phyloP scores from a whole-genome alignment of 331 rosid species.

The Acacia concinna region DNA sequence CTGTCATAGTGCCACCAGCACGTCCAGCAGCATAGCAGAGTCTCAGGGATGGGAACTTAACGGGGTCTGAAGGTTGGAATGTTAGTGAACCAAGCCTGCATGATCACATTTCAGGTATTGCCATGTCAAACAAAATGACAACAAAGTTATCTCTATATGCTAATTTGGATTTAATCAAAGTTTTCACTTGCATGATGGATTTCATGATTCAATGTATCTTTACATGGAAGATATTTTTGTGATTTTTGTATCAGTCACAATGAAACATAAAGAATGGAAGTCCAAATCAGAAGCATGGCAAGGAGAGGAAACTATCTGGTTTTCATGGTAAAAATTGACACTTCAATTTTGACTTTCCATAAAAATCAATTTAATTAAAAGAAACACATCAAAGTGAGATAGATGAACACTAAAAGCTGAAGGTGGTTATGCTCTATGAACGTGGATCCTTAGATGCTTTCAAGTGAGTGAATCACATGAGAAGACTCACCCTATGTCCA shows the following conservation, averaged over 20 bases:
- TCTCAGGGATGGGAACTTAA: slow-evolving; percentile 87
- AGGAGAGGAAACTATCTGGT: neutral
- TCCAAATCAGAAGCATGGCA: too few species aligned
- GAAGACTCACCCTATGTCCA: neutral
- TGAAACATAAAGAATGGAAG: neutral
- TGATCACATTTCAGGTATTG: slow-evolving; percentile 14
- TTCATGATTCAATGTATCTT: neutral
- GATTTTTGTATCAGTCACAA: neutral
- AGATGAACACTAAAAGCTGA: neutral
- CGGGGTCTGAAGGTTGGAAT: slow-evolving; percentile 73
- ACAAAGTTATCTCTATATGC: slow-evolving; percentile 1
- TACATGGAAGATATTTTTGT: neutral
- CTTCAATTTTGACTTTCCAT: neutral
- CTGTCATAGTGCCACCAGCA: slow-evolving; percentile 98
- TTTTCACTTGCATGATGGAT: neutral
- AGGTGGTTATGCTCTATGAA: neutral
- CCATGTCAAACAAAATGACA: neutral
- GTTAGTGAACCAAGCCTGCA: slow-evolving; percentile 87
- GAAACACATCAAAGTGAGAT: neutral
- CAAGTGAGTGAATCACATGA: neutral
- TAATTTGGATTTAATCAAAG: neutral
- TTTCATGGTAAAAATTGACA: neutral
- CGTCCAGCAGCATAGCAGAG: slow-evolving; percentile 93
- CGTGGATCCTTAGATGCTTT: neutral
- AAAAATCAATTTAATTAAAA: neutral